phyloP scores from a whole-genome alignment of 495 filamentous ascomycete species.

The Cryomyces minteri region DNA sequence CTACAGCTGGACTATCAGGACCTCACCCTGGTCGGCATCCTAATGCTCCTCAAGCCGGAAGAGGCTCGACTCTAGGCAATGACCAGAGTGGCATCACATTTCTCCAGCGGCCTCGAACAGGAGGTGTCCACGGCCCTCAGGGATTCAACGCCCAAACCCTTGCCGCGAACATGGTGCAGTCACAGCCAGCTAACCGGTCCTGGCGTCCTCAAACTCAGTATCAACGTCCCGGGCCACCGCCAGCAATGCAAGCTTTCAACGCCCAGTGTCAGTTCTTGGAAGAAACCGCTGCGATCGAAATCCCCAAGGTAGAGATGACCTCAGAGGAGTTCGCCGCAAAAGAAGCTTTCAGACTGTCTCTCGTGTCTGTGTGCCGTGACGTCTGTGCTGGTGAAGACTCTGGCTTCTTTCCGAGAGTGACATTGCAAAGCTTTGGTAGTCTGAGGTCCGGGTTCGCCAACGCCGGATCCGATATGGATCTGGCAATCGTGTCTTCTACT shows the following conservation, averaged over 20 bases:
- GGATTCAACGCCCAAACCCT: too few species aligned
- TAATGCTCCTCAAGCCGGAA: neutral
- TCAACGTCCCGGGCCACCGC: neutral
- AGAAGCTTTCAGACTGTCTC: constrained; percentile 35
- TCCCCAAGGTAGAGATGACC: constrained; percentile 12
- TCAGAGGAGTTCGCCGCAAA: constrained; percentile 37
- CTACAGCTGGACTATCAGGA: neutral
- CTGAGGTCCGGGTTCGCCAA: constrained; percentile 56
- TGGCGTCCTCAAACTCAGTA: neutral
- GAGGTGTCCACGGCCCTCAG: too few species aligned
- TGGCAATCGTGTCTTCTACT: constrained; percentile 39
- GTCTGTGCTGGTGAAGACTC: constrained; percentile 32
- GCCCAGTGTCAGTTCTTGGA: constrained; percentile 20
- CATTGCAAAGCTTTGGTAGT: constrained; percentile 51
- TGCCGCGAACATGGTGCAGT: neutral
- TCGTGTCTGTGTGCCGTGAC: constrained; percentile 37
- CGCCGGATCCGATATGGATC: constrained; percentile 57
- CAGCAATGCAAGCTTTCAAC: neutral
- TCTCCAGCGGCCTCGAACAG: neutral
- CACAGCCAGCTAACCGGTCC: neutral
- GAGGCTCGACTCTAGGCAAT: neutral
- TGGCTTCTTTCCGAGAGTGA: constrained; percentile 22
- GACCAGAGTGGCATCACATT: neutral
- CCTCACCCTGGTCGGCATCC: neutral
- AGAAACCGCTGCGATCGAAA: neutral